Base-by-base conservation (phyloP, 768 basidiomycete genomes). In the Calocybe indica region DNA sequence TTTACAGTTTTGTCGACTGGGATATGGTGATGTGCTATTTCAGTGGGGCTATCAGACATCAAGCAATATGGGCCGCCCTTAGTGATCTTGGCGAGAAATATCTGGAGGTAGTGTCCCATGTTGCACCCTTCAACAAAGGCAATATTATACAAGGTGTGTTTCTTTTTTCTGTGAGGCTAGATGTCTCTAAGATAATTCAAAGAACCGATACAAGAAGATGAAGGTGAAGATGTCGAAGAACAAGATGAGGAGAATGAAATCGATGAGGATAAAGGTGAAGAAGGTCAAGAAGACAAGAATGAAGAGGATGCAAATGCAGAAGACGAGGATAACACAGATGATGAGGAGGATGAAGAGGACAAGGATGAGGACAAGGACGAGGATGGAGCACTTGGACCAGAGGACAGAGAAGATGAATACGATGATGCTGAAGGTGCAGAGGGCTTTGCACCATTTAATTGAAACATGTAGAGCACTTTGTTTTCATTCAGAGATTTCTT, bases 1-100 rank as follows among this genome's bases (percentile, higher is more conserved):
- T 45, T 29, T 46, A 36, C 36, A 63, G 62, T 1, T 61, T 61
- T 45, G 56, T 55, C 6, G 59, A 63, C 40, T 40, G 56, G n/a
- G 61, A 66, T 42, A 61, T 62, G 53, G 57, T 56, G 28, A 62
- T 64, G 60, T 28, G 54, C 0, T 59, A 55, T 8, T 34, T 41
- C 0, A 62, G 62, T 0, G 50, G 56, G 0, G 62, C 59, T 0
- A 43, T 67, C 11, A 59, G 64, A 8, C 53, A 52, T 34, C 31
- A 33, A 45, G 31, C 43, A 29, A 45, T 37, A 30, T 30, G 46
- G 36, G 13, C 46, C n/a, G 10, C 40, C n/a, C 12, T 30, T 14
- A 15, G 22, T 15, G 40, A 30, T 28, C 12, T 41, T 14, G 40
- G 40, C 12, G 22, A 41, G 7, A 28, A 15, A 8, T 41, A 41